These are phyloP conservation scores for Pestalotiopsis sp. DNA, from an alignment of 2,329 filamentous ascomycete species.

Conservation along the genomic window DNA sequence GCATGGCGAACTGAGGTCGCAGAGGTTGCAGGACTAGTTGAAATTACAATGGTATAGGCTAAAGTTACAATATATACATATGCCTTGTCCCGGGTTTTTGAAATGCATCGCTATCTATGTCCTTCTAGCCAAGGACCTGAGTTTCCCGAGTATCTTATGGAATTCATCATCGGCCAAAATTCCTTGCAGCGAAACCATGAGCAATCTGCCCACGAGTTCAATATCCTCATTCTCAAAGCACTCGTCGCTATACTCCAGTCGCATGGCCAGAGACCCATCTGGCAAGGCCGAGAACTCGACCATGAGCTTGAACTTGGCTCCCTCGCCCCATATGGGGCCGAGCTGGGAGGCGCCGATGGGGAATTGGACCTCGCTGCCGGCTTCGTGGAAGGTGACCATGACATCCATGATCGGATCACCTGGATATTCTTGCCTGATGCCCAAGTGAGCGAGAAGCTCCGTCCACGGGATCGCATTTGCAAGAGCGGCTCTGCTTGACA, in stretches of 20 bases:
- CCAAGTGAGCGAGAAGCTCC: constrained; percentile 27
- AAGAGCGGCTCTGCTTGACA: constrained; percentile 20
- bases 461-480: constrained; percentile 33
- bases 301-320: constrained; percentile 23
- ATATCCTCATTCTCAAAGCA: not conserved
- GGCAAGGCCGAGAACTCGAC: constrained; percentile 18
- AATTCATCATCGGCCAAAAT: no score
- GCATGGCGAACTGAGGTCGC: no score
- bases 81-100: no score
- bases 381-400: constrained; percentile 27
- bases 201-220: no score
- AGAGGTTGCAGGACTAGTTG: no score
- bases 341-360: not conserved
- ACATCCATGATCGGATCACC: constrained; percentile 25
- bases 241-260: constrained; percentile 17
- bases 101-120: no score
- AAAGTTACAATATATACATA: no score
- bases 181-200: no score
- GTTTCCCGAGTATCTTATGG: no score
- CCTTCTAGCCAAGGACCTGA: no score
- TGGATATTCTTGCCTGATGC: constrained; percentile 12
- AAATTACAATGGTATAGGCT: no score
- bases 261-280: constrained; percentile 13
- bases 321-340: constrained; percentile 15
- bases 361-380: not conserved